Evolutionary conservation across 805 yeast species (phyloP), one percentile per base, ranked within the genome.

Genomic region (Danielia reshetovae): DNA sequence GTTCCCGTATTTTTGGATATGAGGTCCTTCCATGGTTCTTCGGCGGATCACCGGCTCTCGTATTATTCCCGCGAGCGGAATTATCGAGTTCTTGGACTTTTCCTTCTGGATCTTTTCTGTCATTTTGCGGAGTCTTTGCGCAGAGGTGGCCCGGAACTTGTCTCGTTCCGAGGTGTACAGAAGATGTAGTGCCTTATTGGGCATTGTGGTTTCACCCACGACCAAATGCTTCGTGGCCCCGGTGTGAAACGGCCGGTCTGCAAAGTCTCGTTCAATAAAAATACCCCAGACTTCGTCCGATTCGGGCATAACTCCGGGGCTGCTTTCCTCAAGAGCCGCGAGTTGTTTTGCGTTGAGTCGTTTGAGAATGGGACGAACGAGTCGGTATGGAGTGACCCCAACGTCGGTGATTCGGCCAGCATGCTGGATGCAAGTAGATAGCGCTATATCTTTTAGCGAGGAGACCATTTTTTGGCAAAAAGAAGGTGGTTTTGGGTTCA

Each of bases 231-330:
- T 30, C 14, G 33, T 29, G n/a, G 26, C 27, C 13, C 38, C 33
- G 14, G 34, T 17, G 15, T 27, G 34, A 19, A 29, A 29, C 5
- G 77, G 75, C 23, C 77, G 49, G 30, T 65, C 66, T 3, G 72
- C 63, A 41, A 75, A 75, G 46, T 74, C 80, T 36, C 68, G 61
- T 25, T 55, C 55, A 1, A 75, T 54, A 15, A 75, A 50, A n/a
- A 39, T 35, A 25, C 47, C 50, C 81, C 81, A 75, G 22, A 75
- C 42, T 5, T 54, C 57, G 40, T 74, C 78, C 3, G 72, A 55
- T 27, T 60, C 51, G 1, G 68, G 63, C 5, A 50, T 51, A 2
- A 75, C 45, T 16, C 60, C 72, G 4, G 74, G 72, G 27, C 75
- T 69, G 29, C 46, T 53, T 1, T 36, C 38, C 47, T 75, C 80